A percentile compares a stretch with the other conserved stretches of the same genome.
Evolutionary conservation across 2,329 filamentous ascomycete genomes (phyloP).

Genomic region (Hypoxylon sp.): DNA sequence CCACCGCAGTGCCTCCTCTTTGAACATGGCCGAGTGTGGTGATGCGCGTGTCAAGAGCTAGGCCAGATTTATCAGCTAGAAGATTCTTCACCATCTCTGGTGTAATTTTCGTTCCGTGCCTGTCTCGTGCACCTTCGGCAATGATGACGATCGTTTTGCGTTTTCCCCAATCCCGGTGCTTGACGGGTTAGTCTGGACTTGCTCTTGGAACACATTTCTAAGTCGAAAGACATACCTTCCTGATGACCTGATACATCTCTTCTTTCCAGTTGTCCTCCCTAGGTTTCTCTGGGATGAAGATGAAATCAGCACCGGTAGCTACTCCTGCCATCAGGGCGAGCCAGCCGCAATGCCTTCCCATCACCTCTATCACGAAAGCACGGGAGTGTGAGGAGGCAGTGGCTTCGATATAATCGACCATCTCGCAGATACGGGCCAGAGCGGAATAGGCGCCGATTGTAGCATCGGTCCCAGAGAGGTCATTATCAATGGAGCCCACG

Average conservation of each 20-base stretch:
- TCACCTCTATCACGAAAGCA: conserved; percentile 98
- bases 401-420: conserved; percentile 96
- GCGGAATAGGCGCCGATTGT: conserved; percentile 98
- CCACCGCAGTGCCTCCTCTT: conserved; percentile 90
- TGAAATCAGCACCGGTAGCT: conserved; percentile 93
- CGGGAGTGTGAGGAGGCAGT: conserved; percentile 94
- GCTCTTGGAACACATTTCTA: not conserved
- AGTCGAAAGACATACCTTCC: conserved; percentile 66
- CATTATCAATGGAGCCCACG: conserved; percentile 98
- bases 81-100: conserved; percentile 87
- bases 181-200: conserved; percentile 42
- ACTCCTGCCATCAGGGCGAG: conserved; percentile 96
- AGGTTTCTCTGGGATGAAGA: conserved; percentile 97
- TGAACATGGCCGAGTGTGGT: conserved; percentile 98
- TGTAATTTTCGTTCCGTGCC: conserved; percentile 85
- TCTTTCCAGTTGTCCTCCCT: conserved; percentile 89
- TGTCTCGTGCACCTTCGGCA: conserved; percentile 92
- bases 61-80: conserved; percentile 80
- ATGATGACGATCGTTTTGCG: conserved; percentile 98
- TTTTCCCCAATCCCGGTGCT: conserved; percentile 92
- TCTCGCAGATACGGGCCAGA: conserved; percentile 91
- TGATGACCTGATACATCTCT: conserved; percentile 86
- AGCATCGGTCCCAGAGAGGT: conserved; percentile 95
- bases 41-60: conserved; percentile 91
- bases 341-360: conserved; percentile 99